A percentile compares a stretch with the other conserved stretches of the same genome.
Conservation (phyloP, 345 rosid genomes). For the Luvunga scandens region DNA sequence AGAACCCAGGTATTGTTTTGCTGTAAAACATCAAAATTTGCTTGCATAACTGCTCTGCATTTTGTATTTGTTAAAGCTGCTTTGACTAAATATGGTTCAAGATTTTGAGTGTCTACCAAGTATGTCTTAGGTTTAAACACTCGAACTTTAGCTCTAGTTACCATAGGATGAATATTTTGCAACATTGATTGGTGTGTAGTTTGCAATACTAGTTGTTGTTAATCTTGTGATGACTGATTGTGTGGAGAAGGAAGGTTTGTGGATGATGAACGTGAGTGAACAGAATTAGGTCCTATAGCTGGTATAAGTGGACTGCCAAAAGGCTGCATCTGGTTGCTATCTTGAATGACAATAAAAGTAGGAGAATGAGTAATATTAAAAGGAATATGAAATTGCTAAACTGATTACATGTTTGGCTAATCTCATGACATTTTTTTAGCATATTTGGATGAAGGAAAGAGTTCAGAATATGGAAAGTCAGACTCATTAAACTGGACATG, state of each 20-base stretch:
- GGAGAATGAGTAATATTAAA: too few relatives aligned
- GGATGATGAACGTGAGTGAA: too few relatives aligned
- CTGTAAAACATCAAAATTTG: not conserved
- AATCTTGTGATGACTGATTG: not conserved
- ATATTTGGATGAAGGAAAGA: too few relatives aligned
- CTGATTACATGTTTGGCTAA: too few relatives aligned
- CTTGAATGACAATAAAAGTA: too few relatives aligned
- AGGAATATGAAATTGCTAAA: too few relatives aligned
- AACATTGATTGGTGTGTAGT: too few relatives aligned
- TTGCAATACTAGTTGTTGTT: too few relatives aligned
- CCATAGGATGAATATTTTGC: not conserved
- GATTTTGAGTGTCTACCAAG: rapidly evolving
- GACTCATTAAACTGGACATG: not conserved
- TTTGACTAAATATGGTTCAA: not conserved
- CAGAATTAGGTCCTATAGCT: too few relatives aligned
- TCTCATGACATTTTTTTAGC: too few relatives aligned
- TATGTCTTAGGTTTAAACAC: not conserved
- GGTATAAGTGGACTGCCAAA: too few relatives aligned
- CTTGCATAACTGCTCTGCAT: not conserved
- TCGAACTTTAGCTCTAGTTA: not conserved
- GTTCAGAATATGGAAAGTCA: not conserved
- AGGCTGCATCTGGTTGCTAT: rapidly evolving
- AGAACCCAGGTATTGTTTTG: not conserved
- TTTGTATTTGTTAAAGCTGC: not conserved
- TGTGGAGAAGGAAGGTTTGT: too few relatives aligned